Conservation (phyloP, 1,284 basidiomycete genomes). For the Irpex sp. region DNA sequence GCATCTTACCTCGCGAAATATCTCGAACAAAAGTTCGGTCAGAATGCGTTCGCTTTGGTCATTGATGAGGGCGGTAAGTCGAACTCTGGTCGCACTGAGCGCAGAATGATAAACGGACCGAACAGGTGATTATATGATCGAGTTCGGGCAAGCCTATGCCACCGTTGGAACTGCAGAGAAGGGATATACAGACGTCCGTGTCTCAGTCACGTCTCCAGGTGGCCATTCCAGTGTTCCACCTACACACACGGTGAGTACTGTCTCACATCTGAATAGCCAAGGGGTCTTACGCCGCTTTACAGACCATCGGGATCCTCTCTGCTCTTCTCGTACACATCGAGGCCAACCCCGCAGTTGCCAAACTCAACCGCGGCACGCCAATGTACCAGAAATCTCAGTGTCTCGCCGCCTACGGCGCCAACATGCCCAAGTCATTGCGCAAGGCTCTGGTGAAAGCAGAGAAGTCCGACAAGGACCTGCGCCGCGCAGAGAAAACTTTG, state of each 20-base stretch:
- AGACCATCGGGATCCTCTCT: conserved; percentile 65
- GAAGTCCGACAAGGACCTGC: conserved; percentile 49
- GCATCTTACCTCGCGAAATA: conserved; percentile 53
- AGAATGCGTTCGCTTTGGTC: conserved; percentile 62
- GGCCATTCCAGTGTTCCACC: conserved; percentile 78
- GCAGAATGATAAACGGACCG: neutral
- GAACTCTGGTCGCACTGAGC: conserved; percentile 2
- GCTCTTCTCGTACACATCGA: conserved; percentile 61
- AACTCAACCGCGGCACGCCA: conserved; percentile 50
- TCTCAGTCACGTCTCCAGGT: conserved; percentile 64
- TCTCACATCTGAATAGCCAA: neutral
- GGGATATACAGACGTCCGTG: conserved; percentile 61
- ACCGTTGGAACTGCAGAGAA: conserved; percentile 70
- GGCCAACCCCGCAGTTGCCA: conserved; percentile 48
- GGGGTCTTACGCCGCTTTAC: conserved; percentile 21
- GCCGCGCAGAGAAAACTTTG: conserved; percentile 47
- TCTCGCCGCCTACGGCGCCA: conserved; percentile 52
- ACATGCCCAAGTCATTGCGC: conserved; percentile 45
- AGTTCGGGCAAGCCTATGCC: conserved; percentile 50
- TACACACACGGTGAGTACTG: conserved; percentile 52
- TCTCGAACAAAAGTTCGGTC: conserved; percentile 59
- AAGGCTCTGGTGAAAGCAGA: conserved; percentile 43
- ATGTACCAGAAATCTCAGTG: conserved; percentile 52
- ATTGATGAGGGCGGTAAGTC: conserved; percentile 57
- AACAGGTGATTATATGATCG: conserved; percentile 42